Conservation (phyloP, 169 alveolate genomes). For the Prorocentrum cordatum region DNA sequence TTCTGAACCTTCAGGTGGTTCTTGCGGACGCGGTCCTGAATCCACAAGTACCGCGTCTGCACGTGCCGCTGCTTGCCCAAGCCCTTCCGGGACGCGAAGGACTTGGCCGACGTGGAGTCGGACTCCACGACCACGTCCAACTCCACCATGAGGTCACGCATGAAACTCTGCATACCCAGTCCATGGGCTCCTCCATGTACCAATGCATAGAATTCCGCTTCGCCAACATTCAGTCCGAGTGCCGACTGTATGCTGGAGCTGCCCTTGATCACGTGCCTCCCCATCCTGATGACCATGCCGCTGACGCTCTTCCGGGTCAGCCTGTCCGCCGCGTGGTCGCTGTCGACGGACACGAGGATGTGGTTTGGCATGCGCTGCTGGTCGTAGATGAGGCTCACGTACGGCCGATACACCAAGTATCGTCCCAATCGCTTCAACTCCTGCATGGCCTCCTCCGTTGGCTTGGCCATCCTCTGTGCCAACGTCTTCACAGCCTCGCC, state of each 20-base stretch:
- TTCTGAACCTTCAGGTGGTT: not conserved
- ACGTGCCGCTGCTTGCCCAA: not conserved
- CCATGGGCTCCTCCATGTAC: conserved; percentile 2
- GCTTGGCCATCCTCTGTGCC: not conserved
- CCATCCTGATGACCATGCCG: conserved; percentile 1
- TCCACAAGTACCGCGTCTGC: not conserved
- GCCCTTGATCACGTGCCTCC: not conserved
- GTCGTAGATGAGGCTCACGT: not conserved
- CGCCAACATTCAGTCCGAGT: conserved; percentile 2
- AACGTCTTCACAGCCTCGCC: not conserved
- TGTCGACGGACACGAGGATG: not conserved
- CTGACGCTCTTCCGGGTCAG: not conserved
- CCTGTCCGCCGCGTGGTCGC: not conserved
- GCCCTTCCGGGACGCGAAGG: not conserved
- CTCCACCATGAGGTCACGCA: not conserved
- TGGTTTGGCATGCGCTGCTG: not conserved
- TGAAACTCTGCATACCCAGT: not conserved
- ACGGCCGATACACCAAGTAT: not conserved
- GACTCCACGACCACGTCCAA: not conserved
- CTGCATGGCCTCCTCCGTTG: not conserved
- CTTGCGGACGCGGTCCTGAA: not conserved
- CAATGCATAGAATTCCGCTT: not conserved
- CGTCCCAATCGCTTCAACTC: conserved; percentile 1
- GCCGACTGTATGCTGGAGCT: not conserved
- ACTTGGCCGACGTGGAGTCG: not conserved